These are phyloP conservation scores for Oryza glaberrima DNA, from an alignment of 176 grass and related monocot genomes.

Conservation along the genomic window DNA sequence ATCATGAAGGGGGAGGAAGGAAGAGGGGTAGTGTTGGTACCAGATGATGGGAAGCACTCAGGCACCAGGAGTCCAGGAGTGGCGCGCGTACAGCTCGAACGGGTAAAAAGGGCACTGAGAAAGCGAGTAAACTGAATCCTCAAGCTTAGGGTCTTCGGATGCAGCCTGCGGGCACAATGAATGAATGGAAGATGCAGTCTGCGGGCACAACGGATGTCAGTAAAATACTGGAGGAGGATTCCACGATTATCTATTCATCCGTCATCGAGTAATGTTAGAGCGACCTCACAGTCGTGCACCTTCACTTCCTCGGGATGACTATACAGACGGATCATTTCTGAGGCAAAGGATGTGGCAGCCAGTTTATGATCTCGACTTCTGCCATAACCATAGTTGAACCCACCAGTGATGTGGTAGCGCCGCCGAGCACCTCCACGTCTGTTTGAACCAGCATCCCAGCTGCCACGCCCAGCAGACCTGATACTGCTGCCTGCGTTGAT, in stretches of 20 bases:
- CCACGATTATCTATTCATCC: background rate
- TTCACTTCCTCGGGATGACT: background rate
- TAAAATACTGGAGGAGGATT: background rate
- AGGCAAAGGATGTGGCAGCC: background rate
- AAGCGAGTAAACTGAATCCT: background rate
- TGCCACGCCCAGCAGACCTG: conserved; percentile 40
- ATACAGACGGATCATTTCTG: background rate
- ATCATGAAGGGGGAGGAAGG: conserved; percentile 38
- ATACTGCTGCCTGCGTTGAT: conserved; percentile 33
- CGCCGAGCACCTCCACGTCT: conserved; percentile 37
- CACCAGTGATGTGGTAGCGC: conserved; percentile 57
- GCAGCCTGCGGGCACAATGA: background rate
- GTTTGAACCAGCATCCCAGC: conserved; percentile 29
- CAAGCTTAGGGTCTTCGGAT: background rate
- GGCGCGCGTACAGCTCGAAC: conserved; percentile 12
- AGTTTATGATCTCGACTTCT: conserved; percentile 45
- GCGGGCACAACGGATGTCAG: background rate
- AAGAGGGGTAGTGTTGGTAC: background rate
- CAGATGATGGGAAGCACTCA: conserved; percentile 3
- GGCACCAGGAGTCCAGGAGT: background rate
- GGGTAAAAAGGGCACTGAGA: background rate
- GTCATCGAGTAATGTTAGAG: background rate
- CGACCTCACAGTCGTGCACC: background rate
- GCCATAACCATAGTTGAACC: conserved; percentile 64
- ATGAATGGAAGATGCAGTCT: background rate